Evolutionary conservation across 345 rosid species (phyloP).

Genomic region (Gossypioides kirkii): DNA sequence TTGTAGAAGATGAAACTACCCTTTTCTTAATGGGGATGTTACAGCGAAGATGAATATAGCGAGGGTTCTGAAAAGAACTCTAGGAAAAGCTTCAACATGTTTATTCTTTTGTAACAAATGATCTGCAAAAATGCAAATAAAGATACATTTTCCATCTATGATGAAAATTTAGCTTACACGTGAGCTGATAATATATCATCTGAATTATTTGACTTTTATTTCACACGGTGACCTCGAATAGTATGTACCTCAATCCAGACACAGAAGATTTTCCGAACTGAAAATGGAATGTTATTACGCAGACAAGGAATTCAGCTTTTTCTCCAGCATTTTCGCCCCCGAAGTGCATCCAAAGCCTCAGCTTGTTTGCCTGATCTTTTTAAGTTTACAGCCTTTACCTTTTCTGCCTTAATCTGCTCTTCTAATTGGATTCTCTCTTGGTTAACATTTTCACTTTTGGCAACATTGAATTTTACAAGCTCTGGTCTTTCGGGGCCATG

Average conservation of each 20-base stretch:
- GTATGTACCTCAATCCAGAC: neutral
- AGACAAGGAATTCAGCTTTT: constrained; percentile 52
- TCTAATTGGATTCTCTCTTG: constrained; percentile 60
- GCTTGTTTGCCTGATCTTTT: constrained; percentile 86
- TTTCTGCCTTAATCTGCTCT: constrained; percentile 74
- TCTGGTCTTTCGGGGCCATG: constrained; percentile 26
- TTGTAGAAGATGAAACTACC: neutral
- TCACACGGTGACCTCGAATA: neutral
- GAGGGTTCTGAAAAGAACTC: too few species aligned
- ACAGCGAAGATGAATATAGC: neutral
- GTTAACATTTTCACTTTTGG: constrained; percentile 27
- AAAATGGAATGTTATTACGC: constrained; percentile 11
- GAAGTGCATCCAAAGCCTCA: constrained; percentile 84
- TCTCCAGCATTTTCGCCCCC: constrained; percentile 65
- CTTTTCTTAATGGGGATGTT: neutral
- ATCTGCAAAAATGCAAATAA: neutral
- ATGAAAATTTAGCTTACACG: neutral
- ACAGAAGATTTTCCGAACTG: neutral
- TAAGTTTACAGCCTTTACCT: constrained; percentile 65
- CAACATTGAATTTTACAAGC: constrained; percentile 23
- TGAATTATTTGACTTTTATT: neutral
- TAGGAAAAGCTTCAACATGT: neutral
- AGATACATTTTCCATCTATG: neutral
- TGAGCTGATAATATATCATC: neutral
- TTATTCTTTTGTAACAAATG: neutral